Percentiles rank a stretch among this genome's conserved stretches.
These are phyloP conservation scores for Pulveroboletus ravenelii DNA, from an alignment of 768 basidiomycete species.

Conservation along the genomic window DNA sequence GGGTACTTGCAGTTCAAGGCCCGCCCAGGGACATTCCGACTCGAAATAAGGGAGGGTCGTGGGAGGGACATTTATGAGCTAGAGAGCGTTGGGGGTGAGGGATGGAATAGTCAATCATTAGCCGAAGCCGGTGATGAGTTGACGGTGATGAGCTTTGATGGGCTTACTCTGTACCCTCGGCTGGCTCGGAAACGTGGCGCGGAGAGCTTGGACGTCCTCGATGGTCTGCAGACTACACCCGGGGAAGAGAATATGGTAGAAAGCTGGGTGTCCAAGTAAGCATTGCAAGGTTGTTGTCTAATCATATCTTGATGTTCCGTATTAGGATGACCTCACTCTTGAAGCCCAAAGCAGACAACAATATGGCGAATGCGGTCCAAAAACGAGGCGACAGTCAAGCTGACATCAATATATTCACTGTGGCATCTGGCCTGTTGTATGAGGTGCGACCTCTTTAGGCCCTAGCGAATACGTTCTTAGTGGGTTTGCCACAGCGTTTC, in stretches of 20 bases:
- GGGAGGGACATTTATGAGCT: conserved; percentile 77
- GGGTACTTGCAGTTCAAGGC: conserved; percentile 97
- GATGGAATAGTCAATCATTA: conserved; percentile 77
- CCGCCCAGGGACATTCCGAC: conserved; percentile 79
- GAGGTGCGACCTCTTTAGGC: conserved; percentile 54
- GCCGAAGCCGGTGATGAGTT: conserved; percentile 68
- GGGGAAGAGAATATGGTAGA: conserved; percentile 41
- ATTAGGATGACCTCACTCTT: conserved; percentile 45
- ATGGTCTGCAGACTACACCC: conserved; percentile 35
- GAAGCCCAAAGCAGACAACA: conserved; percentile 25
- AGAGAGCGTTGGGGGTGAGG: conserved; percentile 84
- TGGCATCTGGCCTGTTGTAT: conserved; percentile 93
- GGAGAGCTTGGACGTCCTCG: conserved; percentile 79
- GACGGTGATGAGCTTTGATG: conserved; percentile 85
- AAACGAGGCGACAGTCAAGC: conserved; percentile 50
- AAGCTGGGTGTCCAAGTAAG: conserved; percentile 49
- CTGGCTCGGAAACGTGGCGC: conserved; percentile 66
- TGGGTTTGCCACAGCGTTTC: conserved; percentile 61
- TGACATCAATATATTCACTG: conserved; percentile 98
- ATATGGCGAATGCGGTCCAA: conserved; percentile 11
- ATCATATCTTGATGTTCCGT: conserved; percentile 1
- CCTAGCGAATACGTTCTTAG: neutral
- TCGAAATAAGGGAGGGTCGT: conserved; percentile 79
- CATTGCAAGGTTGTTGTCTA: neutral
- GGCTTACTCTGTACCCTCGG: conserved; percentile 82